Evolutionary conservation across 805 yeast species (phyloP), one percentile per base, ranked within the genome.

Genomic region (Ogataea angusta): DNA sequence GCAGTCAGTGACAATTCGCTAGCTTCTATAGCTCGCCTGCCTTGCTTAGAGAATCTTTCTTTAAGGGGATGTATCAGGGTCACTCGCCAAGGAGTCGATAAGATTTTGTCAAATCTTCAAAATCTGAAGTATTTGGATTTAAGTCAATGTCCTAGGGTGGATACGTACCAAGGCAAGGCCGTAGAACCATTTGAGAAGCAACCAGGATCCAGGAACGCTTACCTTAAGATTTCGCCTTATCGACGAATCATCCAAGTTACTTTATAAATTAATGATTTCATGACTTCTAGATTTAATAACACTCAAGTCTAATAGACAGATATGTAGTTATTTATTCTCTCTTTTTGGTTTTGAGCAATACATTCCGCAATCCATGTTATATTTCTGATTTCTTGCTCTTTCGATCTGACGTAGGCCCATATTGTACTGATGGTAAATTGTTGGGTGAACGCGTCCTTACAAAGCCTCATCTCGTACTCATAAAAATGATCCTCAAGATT

Each of bases 301-400:
- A 19, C 2, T 19, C 15, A 14, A 2, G 10, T 19, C 56, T 69
- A 89, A 54, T 82, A 88, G 29, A 91, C 96, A 31, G 95, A 72
- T 46, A 95, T 89, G 63, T 89, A 95, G 63, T 86, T 87, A 55
- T 84, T 82, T 51, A 93, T 87, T 64, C 96, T 79, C 60, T 87
- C 95, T 69, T 89, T 87, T 73, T 93, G 99, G 62, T 89, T 90
- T 66, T 95, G 99, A 23, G 98, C 96, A 69, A 93, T 93, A 72
- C 99, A 93, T 69, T 93, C 99, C 36, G 98, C 96, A 42, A 93
- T 91, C 99, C 99, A 93, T n/a, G 98, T 88, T 51, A 93, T 84
- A 63, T 93, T 93, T 66, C 99, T 78, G 45, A 95, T 80, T 66
- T 93, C 99, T 67, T 95, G 99, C 66, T 93, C 99, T 59, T 85